Evolutionary conservation across 139 green algal species (phyloP), one percentile per base, ranked within the genome.

Genomic region (Bryopsis sp.): DNA sequence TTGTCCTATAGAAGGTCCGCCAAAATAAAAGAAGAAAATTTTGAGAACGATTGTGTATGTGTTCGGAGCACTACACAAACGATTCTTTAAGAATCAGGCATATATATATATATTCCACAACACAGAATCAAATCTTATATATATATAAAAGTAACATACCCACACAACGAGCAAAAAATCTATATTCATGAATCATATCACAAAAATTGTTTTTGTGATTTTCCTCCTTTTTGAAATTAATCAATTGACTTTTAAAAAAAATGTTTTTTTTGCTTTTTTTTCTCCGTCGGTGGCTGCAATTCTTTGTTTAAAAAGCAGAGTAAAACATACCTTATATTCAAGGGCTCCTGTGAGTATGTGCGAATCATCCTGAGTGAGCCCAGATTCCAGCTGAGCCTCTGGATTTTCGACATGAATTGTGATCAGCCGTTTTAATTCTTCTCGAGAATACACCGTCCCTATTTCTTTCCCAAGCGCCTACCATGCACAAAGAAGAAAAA

Each of bases 341-440:
- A 88, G 31, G 2, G 67, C 82, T 4, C 79, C 82, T 8, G 68
- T 74, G 19, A 88, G 29, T 2, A 88, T 69, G 7, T 58, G 60
- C 3, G 74, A 72, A 50, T 88, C 82, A 28, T 76, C 73, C 1
- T 47, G 36, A 7, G 73, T 84, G 5, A 88, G 62, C 15, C 77
- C 82, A 32, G 58, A 77, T 60, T 80, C 76, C 15, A 72, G 28
- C 48, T 76, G 54, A 6, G 76, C 82, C 8, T 80, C 71, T 0
- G 77, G 79, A 57, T 86, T 77, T 32, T 84, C 72, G 28, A 85
- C 78, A 64, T 89, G 80, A 31, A 89, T 76, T 7, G 61, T 36
- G 48, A 89, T 81, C 4, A 89, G 76, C 24, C 75, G 64, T 43
- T 83, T 81, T 3, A 90, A 68, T 76, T 90, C 81, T n/a, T 81